Evolutionary conservation across 805 yeast genomes (phyloP).

Genomic region (Starmerella gropengiesseri): DNA sequence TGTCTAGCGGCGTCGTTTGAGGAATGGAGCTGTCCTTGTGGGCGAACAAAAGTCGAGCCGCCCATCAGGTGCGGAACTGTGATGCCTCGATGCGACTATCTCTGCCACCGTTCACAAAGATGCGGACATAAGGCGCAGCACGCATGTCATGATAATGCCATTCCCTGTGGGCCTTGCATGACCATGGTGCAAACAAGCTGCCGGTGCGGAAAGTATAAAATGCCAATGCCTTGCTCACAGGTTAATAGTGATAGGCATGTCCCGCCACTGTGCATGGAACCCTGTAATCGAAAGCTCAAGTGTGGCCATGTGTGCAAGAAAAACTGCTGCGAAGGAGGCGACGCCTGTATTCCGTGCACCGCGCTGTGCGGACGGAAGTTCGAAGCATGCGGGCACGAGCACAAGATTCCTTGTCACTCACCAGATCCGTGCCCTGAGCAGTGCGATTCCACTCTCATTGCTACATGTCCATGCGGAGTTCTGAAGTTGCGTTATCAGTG

Average conservation of each 20-base stretch:
- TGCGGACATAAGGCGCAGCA: slow-evolving; percentile 29
- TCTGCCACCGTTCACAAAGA: slow-evolving; percentile 22
- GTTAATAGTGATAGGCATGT: too few species aligned
- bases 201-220: slow-evolving; percentile 43
- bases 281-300: slow-evolving; percentile 2
- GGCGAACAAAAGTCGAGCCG: slow-evolving; percentile 26
- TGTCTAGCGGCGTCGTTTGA: slow-evolving; percentile 27
- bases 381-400: slow-evolving; percentile 12
- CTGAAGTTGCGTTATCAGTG: slow-evolving; percentile 45
- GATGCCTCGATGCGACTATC: slow-evolving; percentile 24
- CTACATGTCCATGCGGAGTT: slow-evolving; percentile 59
- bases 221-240: slow-evolving; percentile 3
- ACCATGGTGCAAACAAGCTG: slow-evolving; percentile 41
- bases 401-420: slow-evolving; percentile 38
- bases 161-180: slow-evolving; percentile 20
- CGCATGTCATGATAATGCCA: slow-evolving; percentile 18
- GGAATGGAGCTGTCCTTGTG: slow-evolving; percentile 28
- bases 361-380: not conserved
- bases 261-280: slow-evolving; percentile 2
- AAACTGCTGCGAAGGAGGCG: slow-evolving; percentile 8
- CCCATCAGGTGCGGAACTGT: slow-evolving; percentile 29
- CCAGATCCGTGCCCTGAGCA: slow-evolving; percentile 42
- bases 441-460: slow-evolving; percentile 36
- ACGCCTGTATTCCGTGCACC: slow-evolving; percentile 12
- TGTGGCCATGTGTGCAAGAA: slow-evolving; percentile 17